Base-by-base conservation (phyloP, 495 filamentous ascomycete genomes). In the Tetracladium setigerum region DNA sequence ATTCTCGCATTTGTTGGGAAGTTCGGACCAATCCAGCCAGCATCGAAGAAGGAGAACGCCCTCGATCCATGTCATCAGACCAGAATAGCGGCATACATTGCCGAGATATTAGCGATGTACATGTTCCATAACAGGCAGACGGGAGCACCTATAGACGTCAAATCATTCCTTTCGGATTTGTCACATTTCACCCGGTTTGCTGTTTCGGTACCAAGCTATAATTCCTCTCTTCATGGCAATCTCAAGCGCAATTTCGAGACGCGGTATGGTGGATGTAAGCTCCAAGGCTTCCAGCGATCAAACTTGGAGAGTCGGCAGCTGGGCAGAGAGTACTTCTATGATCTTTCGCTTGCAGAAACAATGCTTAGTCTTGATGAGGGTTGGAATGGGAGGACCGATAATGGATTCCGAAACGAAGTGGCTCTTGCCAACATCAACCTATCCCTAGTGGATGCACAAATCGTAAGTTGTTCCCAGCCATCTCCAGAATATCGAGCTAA, bases 71-170 rank as follows among this genome's bases (percentile, higher is more conserved):
- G 72, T 44, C 64, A 79, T 53, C 73, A 84, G 54, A 81, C 81
- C 32, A 74, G 83, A 39, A 84, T 91, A 50, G 86, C 86, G 5
- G 83, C 88, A 14, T 82, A 85, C 49, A 78, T 92, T 47, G 86
- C 86, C 14, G 86, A 95, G 55, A 82, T 95, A 39, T 79, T 95
- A 36, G 83, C 91, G n/a, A 88, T 97, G 70, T 87, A 91, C 63
- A 64, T 95, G 15, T 90, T 95, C 62, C 79, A 85, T 39, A 70
- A 81, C 15, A 83, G 86, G 31, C 85, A 94, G 60, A 71, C 79
- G 41, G 77, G 79, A n/a, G 75, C 82, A 56, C 68, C 70, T 8
- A 66, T 72, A n/a, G 47, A 38, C 1, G 70, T 85, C 14, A 80
- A 77, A 36, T 76, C 79, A 2, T 60, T 97, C 1, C 72, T 88